Evolutionary conservation across 2,329 filamentous ascomycete species (phyloP).

Genomic region (Neocatenulostroma microsporum): DNA sequence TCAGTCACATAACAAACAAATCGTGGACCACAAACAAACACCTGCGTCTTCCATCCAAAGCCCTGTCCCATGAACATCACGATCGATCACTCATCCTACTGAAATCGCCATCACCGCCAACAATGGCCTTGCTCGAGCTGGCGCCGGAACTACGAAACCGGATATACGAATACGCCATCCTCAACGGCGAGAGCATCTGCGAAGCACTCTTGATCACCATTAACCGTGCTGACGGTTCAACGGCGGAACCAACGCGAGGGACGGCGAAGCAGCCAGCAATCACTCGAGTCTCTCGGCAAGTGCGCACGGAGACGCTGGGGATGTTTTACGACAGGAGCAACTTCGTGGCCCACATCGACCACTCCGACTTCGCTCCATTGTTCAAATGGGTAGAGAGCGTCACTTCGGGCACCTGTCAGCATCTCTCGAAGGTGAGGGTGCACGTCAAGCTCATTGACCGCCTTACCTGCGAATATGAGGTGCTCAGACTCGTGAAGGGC

Average conservation of each 20-base stretch:
- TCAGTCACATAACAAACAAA: background rate
- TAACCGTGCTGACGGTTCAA: constrained; percentile 5
- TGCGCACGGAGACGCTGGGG: constrained; percentile 10
- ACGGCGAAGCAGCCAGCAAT: constrained; percentile 16
- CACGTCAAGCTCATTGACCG: constrained; percentile 10
- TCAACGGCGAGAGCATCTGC: background rate
- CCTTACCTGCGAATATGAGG: too few relatives aligned
- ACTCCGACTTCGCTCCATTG: constrained; percentile 5
- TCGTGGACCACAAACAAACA: background rate
- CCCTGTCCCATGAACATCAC: background rate
- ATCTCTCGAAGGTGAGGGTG: constrained; percentile 5
- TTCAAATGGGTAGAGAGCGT: constrained; percentile 4
- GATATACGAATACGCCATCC: constrained; percentile 8
- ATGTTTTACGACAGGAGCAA: constrained; percentile 15
- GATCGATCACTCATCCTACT: background rate
- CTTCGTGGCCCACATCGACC: constrained; percentile 11
- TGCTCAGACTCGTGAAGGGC: too few relatives aligned
- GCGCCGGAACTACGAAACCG: constrained; percentile 15
- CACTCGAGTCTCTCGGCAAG: constrained; percentile 8
- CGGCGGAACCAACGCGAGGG: constrained; percentile 3
- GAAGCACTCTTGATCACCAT: constrained; percentile 6
- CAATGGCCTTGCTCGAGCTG: constrained; percentile 3
- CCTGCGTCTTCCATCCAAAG: background rate
- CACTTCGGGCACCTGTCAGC: background rate
- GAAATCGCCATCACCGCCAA: background rate